phyloP scores from a whole-genome alignment of 345 rosid species.

The Murraya koenigii region DNA sequence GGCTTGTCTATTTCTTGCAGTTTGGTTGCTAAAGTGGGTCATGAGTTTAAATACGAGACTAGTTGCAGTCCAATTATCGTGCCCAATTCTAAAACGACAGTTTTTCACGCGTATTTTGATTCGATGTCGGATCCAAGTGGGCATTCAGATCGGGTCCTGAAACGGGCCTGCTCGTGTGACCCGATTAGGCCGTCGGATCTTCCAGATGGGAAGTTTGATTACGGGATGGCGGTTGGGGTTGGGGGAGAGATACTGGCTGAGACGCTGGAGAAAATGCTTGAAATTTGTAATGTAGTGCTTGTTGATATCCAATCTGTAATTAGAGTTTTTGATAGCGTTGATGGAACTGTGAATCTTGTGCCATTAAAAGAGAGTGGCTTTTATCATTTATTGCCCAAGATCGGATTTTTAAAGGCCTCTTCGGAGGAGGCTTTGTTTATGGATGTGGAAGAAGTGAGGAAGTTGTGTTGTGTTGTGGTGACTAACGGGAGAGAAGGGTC shows the following conservation, averaged over 20 bases:
- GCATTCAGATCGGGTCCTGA: constrained; percentile 65
- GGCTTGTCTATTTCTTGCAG: constrained; percentile 52
- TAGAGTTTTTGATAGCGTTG: constrained; percentile 54
- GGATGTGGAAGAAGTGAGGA: constrained; percentile 79
- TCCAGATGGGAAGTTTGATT: constrained; percentile 50
- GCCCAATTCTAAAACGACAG: constrained; percentile 53
- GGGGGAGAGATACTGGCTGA: constrained; percentile 91
- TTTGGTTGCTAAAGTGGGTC: constrained; percentile 69
- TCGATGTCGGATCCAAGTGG: constrained; percentile 28
- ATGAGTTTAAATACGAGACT: constrained; percentile 60
- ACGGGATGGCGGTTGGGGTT: constrained; percentile 94
- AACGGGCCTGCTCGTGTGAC: constrained; percentile 68
- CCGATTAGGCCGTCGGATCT: constrained; percentile 68
- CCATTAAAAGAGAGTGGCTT: constrained; percentile 60
- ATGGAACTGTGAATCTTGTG: constrained; percentile 70
- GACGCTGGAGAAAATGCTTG: constrained; percentile 80
- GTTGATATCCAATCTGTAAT: constrained; percentile 88
- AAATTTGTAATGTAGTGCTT: constrained; percentile 61
- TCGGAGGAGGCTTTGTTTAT: constrained; percentile 76
- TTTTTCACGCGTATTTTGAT: constrained; percentile 80
- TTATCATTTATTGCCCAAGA: constrained; percentile 46
- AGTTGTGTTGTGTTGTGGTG: constrained; percentile 79
- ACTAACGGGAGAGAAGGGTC: constrained; percentile 89
- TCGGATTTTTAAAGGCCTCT: constrained; percentile 83
- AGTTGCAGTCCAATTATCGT: constrained; percentile 40